Conservation (phyloP, 2,329 filamentous ascomycete genomes). For the Hymenoscyphus salicellus region DNA sequence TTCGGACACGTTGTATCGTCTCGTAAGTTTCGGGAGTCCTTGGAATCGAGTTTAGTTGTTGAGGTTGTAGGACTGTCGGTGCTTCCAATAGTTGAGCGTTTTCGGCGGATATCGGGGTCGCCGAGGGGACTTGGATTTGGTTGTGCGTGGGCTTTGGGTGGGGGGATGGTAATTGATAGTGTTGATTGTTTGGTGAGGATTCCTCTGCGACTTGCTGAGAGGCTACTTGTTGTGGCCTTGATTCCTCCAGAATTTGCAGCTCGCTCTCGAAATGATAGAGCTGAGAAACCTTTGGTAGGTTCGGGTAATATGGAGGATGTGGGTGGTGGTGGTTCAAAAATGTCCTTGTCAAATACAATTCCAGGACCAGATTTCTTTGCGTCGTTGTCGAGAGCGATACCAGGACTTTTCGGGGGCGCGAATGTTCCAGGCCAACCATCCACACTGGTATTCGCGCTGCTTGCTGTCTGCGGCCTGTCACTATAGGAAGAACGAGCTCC, state of each 20-base stretch:
- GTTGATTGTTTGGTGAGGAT: background rate
- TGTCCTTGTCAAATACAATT: background rate
- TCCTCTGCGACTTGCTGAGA: background rate
- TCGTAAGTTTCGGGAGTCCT: too few relatives aligned
- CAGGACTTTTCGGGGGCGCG: slow-evolving; percentile 6
- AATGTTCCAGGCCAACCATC: slow-evolving; percentile 3
- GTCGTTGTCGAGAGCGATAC: background rate
- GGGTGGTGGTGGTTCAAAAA: background rate
- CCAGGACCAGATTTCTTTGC: background rate
- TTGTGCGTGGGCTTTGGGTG: background rate
- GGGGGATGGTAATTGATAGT: background rate
- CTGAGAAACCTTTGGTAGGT: background rate
- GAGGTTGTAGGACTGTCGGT: background rate
- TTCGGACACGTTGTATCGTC: too few relatives aligned
- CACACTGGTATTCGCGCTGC: slow-evolving; percentile 15
- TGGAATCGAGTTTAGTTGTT: too few relatives aligned
- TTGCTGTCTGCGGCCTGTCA: slow-evolving; percentile 9
- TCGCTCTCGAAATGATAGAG: background rate
- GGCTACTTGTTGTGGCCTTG: background rate
- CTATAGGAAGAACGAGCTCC: slow-evolving; percentile 1
- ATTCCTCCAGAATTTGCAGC: background rate
- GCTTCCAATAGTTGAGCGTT: too few relatives aligned
- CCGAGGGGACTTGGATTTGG: background rate
- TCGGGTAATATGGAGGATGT: background rate
- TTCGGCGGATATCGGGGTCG: background rate